phyloP scores from a whole-genome alignment of 2,329 filamentous ascomycete species.

The Stemphylium lycopersici region DNA sequence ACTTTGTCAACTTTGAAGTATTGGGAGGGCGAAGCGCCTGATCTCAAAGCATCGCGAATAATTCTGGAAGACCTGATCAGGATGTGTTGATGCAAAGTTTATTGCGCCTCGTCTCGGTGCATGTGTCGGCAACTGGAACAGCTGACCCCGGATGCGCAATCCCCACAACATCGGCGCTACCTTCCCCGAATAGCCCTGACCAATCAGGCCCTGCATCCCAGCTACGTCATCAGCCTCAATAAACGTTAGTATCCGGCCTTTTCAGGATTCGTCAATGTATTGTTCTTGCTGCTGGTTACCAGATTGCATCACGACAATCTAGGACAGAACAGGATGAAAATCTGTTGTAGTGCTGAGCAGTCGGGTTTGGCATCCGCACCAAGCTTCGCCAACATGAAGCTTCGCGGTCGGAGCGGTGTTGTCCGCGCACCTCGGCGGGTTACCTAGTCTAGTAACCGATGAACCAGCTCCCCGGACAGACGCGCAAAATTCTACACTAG shows the following conservation, averaged over 20 bases:
- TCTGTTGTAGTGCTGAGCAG: too few relatives aligned
- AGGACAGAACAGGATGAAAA: too few relatives aligned
- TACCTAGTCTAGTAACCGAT: not conserved
- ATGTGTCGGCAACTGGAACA: not conserved
- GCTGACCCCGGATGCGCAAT: not conserved
- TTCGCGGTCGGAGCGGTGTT: not conserved
- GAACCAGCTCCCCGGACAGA: not conserved
- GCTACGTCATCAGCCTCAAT: too few relatives aligned
- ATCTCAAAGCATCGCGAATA: too few relatives aligned
- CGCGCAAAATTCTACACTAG: not conserved
- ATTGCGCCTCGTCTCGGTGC: not conserved
- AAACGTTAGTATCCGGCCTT: too few relatives aligned
- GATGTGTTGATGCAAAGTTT: too few relatives aligned
- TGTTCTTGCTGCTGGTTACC: too few relatives aligned
- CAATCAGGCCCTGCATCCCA: not conserved
- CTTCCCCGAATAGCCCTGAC: not conserved
- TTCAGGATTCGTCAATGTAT: too few relatives aligned
- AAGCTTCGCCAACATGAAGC: slow-evolving; percentile 1
- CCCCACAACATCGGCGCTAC: not conserved
- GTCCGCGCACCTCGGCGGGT: not conserved
- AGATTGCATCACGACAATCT: too few relatives aligned
- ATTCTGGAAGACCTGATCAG: too few relatives aligned
- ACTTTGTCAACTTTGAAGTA: too few relatives aligned
- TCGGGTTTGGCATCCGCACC: not conserved
- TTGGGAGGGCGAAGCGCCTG: too few relatives aligned